Conservation (phyloP, 371 early-diverging fungal genomes). For the Amoeboaphelidium protococcarum region DNA sequence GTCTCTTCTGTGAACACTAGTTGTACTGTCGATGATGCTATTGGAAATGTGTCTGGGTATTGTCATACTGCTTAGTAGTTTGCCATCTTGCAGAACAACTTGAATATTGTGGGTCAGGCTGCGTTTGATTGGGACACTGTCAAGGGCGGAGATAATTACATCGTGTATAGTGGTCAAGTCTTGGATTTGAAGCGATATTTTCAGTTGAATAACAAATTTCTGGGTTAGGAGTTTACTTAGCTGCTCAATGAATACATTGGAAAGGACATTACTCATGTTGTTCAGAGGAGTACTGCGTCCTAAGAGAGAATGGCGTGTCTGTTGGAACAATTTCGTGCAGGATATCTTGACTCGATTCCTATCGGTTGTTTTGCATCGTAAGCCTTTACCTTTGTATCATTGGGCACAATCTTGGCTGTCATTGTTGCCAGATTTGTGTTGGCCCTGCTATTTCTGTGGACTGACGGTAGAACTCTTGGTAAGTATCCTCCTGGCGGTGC, state of each 20-base stretch:
- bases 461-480: no score
- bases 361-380: conserved; percentile 13
- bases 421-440: conserved; percentile 15
- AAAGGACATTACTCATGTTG: conserved; percentile 1
- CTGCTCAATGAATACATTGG: not conserved
- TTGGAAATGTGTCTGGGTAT: not conserved
- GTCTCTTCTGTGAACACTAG: not conserved
- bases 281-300: not conserved
- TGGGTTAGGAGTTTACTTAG: conserved; percentile 8
- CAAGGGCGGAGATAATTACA: not conserved
- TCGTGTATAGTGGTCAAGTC: conserved; percentile 8
- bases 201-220: conserved; percentile 7
- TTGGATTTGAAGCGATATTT: conserved; percentile 6
- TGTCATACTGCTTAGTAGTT: not conserved
- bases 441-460: conserved; percentile 13
- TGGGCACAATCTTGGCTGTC: conserved; percentile 12
- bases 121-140: not conserved
- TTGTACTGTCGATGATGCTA: not conserved
- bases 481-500: no score
- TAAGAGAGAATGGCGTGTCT: conserved; percentile 5
- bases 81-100: not conserved
- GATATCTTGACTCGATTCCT: conserved; percentile 9
- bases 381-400: conserved; percentile 9
- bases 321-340: conserved; percentile 11
- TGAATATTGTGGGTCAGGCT: not conserved